A percentile compares a stretch with the other conserved stretches of the same genome.
Evolutionary conservation across 2,329 filamentous ascomycete genomes (phyloP).

Genomic region (Pseudocercospora crystallina): DNA sequence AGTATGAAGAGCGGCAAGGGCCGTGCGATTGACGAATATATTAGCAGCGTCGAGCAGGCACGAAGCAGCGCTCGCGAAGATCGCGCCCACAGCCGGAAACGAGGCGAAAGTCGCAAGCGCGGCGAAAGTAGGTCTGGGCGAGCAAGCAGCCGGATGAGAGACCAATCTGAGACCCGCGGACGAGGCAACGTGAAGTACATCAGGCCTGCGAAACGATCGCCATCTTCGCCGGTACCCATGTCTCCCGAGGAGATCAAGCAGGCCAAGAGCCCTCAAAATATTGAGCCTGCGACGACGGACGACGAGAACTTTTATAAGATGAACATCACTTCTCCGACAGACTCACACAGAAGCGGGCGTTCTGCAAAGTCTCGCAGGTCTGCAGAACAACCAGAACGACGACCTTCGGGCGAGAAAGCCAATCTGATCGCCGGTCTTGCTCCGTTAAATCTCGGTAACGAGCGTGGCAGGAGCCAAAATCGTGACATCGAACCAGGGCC

Average conservation of each 20-base stretch:
- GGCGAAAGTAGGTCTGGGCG: slow-evolving; percentile 31
- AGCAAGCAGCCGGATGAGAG: slow-evolving; percentile 48
- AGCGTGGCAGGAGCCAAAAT: slow-evolving; percentile 62
- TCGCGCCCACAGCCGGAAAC: slow-evolving; percentile 43
- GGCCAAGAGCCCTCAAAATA: slow-evolving; percentile 48
- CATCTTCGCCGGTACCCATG: slow-evolving; percentile 91
- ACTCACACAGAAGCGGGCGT: slow-evolving; percentile 26
- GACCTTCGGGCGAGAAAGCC: not conserved
- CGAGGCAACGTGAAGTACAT: slow-evolving; percentile 66
- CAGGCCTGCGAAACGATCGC: slow-evolving; percentile 77
- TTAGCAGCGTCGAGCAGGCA: slow-evolving; percentile 79
- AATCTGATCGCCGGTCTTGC: slow-evolving; percentile 44
- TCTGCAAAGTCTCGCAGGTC: slow-evolving; percentile 6
- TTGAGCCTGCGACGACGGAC: slow-evolving; percentile 48
- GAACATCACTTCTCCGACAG: slow-evolving; percentile 33
- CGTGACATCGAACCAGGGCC: slow-evolving; percentile 59
- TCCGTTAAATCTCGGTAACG: slow-evolving; percentile 14
- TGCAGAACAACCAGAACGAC: slow-evolving; percentile 2
- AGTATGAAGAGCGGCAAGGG: slow-evolving; percentile 60
- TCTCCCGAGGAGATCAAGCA: slow-evolving; percentile 72
- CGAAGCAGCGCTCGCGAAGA: slow-evolving; percentile 37
- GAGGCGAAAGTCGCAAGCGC: slow-evolving; percentile 51
- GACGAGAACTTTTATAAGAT: slow-evolving; percentile 51
- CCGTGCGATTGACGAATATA: slow-evolving; percentile 76
- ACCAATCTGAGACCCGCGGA: slow-evolving; percentile 67